These are phyloP conservation scores for Entoloma clypeatum DNA, from an alignment of 1,284 basidiomycete genomes.

Conservation along the genomic window DNA sequence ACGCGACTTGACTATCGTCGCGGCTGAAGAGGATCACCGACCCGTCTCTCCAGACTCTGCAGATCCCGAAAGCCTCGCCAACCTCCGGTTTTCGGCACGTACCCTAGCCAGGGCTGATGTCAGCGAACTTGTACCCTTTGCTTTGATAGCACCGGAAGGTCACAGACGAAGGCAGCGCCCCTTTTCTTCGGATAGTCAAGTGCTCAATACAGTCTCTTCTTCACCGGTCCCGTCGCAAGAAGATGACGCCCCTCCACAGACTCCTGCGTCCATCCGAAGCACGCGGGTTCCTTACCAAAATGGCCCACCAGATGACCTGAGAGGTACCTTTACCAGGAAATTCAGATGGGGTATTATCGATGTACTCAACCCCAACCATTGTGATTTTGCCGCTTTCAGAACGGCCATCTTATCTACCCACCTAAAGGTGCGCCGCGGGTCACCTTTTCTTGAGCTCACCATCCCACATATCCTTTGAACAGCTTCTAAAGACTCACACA, in stretches of 20 bases:
- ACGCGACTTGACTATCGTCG: slow-evolving; percentile 55
- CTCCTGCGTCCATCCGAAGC: slow-evolving; percentile 35
- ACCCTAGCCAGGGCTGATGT: slow-evolving; percentile 56
- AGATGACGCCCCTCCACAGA: slow-evolving; percentile 35
- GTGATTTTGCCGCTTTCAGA: slow-evolving; percentile 78
- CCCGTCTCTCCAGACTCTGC: slow-evolving; percentile 50
- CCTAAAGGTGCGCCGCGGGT: slow-evolving; percentile 61
- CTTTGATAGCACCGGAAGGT: slow-evolving; percentile 69
- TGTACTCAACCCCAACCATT: slow-evolving; percentile 77
- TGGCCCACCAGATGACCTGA: slow-evolving; percentile 59
- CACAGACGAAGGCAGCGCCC: slow-evolving; percentile 36
- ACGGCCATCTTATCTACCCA: slow-evolving; percentile 77
- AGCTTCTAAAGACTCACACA: slow-evolving; percentile 76
- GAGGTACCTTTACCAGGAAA: slow-evolving; percentile 67
- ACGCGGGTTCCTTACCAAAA: slow-evolving; percentile 41
- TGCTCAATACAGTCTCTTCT: slow-evolving; percentile 25
- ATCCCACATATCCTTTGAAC: slow-evolving; percentile 14
- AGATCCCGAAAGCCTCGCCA: slow-evolving; percentile 64
- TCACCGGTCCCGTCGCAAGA: slow-evolving; percentile 38
- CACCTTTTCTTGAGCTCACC: slow-evolving; percentile 13
- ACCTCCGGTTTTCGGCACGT: slow-evolving; percentile 70
- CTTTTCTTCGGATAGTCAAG: slow-evolving; percentile 26
- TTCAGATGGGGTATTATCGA: slow-evolving; percentile 83
- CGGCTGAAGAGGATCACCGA: slow-evolving; percentile 50
- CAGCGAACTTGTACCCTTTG: slow-evolving; percentile 62